phyloP scores from a whole-genome alignment of 495 filamentous ascomycete genomes.

The Tuber microsphaerosporum region DNA sequence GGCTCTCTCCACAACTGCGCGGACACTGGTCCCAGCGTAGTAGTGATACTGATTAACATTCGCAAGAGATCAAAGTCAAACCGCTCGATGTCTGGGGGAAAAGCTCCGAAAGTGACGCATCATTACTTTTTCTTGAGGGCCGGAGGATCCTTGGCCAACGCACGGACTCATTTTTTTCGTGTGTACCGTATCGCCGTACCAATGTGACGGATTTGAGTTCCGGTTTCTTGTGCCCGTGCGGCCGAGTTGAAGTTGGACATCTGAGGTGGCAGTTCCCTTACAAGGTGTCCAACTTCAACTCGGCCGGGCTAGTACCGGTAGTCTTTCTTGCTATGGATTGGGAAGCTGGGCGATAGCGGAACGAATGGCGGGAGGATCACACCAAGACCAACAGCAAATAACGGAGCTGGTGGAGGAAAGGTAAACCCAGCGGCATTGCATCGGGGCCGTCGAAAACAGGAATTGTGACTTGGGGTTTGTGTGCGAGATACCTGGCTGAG shows the following conservation, averaged over 20 bases:
- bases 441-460: neutral
- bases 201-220: neutral
- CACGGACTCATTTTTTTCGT: neutral
- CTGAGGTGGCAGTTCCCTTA: too few relatives aligned
- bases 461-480: neutral
- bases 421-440: neutral
- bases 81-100: neutral
- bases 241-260: too few relatives aligned
- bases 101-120: neutral
- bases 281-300: too few relatives aligned
- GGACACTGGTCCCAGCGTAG: neutral
- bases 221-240: neutral
- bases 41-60: neutral
- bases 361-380: neutral
- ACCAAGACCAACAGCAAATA: neutral
- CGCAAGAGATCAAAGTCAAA: slow-evolving; percentile 1
- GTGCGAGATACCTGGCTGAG: neutral
- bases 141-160: neutral
- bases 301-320: neutral
- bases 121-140: neutral
- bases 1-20: neutral
- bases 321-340: neutral
- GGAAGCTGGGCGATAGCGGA: neutral
- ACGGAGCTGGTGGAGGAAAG: neutral
- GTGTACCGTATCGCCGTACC: neutral